Conservation (phyloP, 2,329 filamentous ascomycete species). For the Neofusicoccum sp. region DNA sequence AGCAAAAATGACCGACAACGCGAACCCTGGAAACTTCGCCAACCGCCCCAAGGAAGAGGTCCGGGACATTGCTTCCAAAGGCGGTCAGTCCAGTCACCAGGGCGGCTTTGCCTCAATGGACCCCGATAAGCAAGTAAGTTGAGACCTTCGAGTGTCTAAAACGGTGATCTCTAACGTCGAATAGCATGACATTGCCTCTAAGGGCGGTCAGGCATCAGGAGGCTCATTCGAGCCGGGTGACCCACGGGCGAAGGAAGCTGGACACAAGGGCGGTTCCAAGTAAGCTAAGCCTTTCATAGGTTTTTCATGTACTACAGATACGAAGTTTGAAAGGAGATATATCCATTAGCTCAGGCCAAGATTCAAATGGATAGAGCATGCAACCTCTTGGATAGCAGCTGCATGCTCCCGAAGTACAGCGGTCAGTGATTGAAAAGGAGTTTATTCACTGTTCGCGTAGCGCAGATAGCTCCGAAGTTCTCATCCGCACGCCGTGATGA, state of each 20-base stretch:
- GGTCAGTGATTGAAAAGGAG: no score
- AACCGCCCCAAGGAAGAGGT: constrained; percentile 54
- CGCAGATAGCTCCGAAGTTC: no score
- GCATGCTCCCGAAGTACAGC: no score
- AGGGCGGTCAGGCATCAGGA: constrained; percentile 56
- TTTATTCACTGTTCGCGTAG: no score
- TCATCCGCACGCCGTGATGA: no score
- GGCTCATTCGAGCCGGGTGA: constrained; percentile 59
- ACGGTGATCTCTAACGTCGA: not conserved
- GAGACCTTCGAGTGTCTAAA: not conserved
- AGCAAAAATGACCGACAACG: constrained; percentile 30
- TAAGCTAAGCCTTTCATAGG: constrained; percentile 12
- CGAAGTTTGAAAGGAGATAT: no score
- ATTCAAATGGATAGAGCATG: no score
- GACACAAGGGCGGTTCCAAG: constrained; percentile 53
- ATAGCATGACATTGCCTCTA: constrained; percentile 58
- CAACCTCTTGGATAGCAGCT: no score
- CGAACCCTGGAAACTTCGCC: constrained; percentile 54
- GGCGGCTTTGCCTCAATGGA: constrained; percentile 43
- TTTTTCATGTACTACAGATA: no score
- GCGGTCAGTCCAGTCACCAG: constrained; percentile 41
- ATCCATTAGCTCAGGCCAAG: no score
- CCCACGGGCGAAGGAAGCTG: constrained; percentile 56
- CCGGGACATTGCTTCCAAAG: constrained; percentile 48
- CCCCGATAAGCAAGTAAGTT: constrained; percentile 35